These are phyloP conservation scores for Astrothelium subdiscretum DNA, from an alignment of 495 filamentous ascomycete genomes.

Conservation along the genomic window DNA sequence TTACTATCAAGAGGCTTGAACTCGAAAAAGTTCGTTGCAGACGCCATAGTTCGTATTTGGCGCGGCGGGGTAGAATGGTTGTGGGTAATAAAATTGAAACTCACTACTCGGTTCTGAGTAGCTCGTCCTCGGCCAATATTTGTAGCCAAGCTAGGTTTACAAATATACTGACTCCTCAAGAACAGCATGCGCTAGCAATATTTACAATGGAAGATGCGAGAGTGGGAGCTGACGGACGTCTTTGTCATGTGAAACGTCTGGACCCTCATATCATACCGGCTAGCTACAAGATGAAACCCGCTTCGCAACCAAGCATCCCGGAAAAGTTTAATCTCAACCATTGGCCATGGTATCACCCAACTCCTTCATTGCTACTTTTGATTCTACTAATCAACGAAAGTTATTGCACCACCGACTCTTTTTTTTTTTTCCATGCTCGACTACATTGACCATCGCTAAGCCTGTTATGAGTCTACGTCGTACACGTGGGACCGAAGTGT, in stretches of 20 bases:
- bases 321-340: background rate
- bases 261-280: background rate
- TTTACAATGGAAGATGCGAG: background rate
- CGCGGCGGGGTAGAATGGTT: background rate
- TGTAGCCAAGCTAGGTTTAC: background rate
- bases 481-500: background rate
- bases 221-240: background rate
- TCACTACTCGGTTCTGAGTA: background rate
- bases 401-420: background rate
- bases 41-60: slow-evolving; percentile 53
- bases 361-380: no score
- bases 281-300: background rate
- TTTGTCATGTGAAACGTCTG: slow-evolving; percentile 3
- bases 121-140: background rate
- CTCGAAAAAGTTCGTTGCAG: slow-evolving; percentile 81
- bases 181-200: background rate
- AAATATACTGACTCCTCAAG: background rate
- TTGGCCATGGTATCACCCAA: no score
- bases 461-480: background rate
- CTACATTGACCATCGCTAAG: background rate
- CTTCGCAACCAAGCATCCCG: background rate
- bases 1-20: slow-evolving; percentile 58
- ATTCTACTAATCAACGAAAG: background rate
- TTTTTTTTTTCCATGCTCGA: no score
- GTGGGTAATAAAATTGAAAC: background rate